Base-by-base conservation (phyloP, 352 stramenopile genomes). In the Achlya hypogyna region DNA sequence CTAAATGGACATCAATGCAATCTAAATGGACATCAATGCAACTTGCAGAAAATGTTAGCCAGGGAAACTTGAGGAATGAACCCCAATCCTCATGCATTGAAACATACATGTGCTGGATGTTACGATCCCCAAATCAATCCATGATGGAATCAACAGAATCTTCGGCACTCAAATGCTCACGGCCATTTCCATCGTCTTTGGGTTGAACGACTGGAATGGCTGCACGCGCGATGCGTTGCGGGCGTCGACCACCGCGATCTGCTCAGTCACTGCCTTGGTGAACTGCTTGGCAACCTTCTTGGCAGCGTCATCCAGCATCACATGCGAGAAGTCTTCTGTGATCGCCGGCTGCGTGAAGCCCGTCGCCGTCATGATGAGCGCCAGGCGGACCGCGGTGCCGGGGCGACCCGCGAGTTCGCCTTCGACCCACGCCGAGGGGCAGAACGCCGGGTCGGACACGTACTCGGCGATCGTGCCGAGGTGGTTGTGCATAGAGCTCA, bases 111-210 rank as follows among this genome's bases (percentile, higher is more conserved):
- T n/a, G n/a, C n/a, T n/a, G n/a, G n/a, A n/a, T n/a, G n/a, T n/a
- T n/a, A n/a, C n/a, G n/a, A n/a, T n/a, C n/a, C n/a, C n/a, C n/a
- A n/a, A n/a, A n/a, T n/a, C n/a, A n/a, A n/a, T n/a, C n/a, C n/a
- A n/a, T n/a, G n/a, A n/a, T n/a, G n/a, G n/a, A n/a, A n/a, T n/a
- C n/a, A n/a, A n/a, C n/a, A n/a, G n/a, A n/a, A n/a, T n/a, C n/a
- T n/a, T n/a, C n/a, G n/a, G n/a, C 47, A 59, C 29, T 62, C 47
- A 62, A 32, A 62, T 62, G 53, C 53, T 62, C 14, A 62, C n/a
- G n/a, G n/a, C n/a, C n/a, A n/a, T n/a, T n/a, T n/a, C n/a, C n/a
- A n/a, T n/a, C n/a, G n/a, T n/a, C n/a, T n/a, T n/a, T n/a, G n/a
- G n/a, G n/a, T n/a, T n/a, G n/a, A n/a, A n/a, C n/a, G n/a, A n/a